Conservation (phyloP, 2,329 filamentous ascomycete species). For the Rhynchosporium agropyri region DNA sequence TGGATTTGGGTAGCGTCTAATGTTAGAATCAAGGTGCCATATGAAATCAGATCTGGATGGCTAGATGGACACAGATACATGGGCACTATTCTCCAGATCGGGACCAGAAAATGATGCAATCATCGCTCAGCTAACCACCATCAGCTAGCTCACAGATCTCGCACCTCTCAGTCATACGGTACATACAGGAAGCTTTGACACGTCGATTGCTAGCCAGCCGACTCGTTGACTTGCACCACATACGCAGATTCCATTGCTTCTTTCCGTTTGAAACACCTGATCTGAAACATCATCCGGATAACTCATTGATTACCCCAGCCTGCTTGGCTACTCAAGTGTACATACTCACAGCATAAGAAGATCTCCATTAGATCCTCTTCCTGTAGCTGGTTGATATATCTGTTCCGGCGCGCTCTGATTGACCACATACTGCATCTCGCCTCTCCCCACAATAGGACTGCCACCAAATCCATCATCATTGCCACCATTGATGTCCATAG, state of each 20-base stretch:
- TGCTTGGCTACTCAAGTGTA: neutral
- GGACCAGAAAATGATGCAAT: too few species aligned
- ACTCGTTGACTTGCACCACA: too few species aligned
- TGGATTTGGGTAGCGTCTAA: too few species aligned
- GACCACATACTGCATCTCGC: conserved; percentile 67
- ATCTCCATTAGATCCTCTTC: conserved; percentile 68
- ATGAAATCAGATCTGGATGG: too few species aligned
- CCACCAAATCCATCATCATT: conserved; percentile 67
- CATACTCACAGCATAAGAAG: conserved; percentile 63
- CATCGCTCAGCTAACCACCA: too few species aligned
- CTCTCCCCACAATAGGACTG: conserved; percentile 49
- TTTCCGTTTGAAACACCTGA: conserved; percentile 5
- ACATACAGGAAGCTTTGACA: too few species aligned
- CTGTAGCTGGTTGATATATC: conserved; percentile 69
- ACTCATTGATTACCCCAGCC: conserved; percentile 10
- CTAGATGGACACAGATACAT: too few species aligned
- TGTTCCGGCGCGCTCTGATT: conserved; percentile 81
- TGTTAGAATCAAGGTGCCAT: too few species aligned
- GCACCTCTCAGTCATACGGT: too few species aligned
- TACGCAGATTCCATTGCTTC: neutral
- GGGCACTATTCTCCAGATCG: too few species aligned
- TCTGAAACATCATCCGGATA: neutral
- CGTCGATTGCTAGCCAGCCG: too few species aligned
- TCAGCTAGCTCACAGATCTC: too few species aligned
- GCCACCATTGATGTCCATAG: conserved; percentile 63